Evolutionary conservation across 257 asterid species (phyloP), one percentile per base, ranked within the genome.

Genomic region (Misopates orontium): DNA sequence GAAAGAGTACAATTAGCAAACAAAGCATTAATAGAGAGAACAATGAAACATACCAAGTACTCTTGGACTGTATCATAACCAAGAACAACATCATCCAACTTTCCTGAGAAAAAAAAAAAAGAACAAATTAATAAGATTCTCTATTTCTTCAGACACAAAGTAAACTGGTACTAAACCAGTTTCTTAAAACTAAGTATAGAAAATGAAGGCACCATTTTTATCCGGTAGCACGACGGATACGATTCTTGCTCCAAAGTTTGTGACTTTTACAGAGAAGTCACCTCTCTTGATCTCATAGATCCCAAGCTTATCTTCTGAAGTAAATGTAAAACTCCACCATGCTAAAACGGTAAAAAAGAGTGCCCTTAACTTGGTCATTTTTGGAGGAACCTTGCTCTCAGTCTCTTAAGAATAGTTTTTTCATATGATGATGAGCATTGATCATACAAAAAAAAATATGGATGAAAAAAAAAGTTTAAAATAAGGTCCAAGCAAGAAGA

Each of bases 231-330:
- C 31, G 52, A 89, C 84, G 11, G 97, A 92, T 10, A 84, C 74
- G 70, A 92, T 76, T 60, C 87, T 81, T 40, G 98, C 97, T 42
- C 98, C 98, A 67, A 69, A 89, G 59, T 92, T 81, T 0, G 97
- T 87, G 49, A 92, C 78, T 67, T 83, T 89, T 3, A 92, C 20
- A 23, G 78, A 66, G 78, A 89, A 85, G 73, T 83, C 81, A 24
- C 84, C 90, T 36, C 60, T 78, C 79, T 79, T 73, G 57, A 89
- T 72, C 72, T 83, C 88, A 44, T 81, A 89, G 17, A 82, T 64
- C 60, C 72, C 75, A 4, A 74, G 64, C 59, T 64, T 68, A 28
- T 44, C n/a, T 22, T 56, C 22, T 45, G 31, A 40, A n/a, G n/a
- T n/a, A n/a, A n/a, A n/a, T n/a, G n/a, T n/a, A n/a, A n/a, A n/a